A percentile compares a stretch with the other conserved stretches of the same genome.
phyloP scores from a whole-genome alignment of 805 yeast genomes.

The Millerozyma acaciae region DNA sequence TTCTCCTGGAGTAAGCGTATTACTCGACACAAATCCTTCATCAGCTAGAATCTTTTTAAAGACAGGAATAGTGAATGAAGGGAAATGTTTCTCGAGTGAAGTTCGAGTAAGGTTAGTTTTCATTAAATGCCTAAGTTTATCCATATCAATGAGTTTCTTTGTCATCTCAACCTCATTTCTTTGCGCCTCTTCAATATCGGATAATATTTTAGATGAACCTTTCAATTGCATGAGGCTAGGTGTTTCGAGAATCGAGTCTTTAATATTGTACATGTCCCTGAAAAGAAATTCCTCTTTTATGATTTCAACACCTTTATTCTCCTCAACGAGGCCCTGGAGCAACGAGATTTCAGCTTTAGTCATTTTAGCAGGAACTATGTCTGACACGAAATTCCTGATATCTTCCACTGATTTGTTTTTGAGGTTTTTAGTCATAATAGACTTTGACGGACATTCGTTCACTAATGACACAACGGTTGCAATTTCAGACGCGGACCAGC shows the following conservation, averaged over 20 bases:
- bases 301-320: neutral
- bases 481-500: constrained; percentile 9
- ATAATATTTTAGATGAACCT: too few relatives aligned
- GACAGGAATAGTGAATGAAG: constrained; percentile 7
- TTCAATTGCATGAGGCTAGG: too few relatives aligned
- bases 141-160: constrained; percentile 6
- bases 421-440: constrained; percentile 11
- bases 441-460: constrained; percentile 10
- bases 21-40: constrained; percentile 6
- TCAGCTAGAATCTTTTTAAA: constrained; percentile 1
- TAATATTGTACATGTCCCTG: constrained; percentile 6
- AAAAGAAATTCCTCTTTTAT: constrained; percentile 9
- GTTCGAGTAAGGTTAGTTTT: constrained; percentile 15
- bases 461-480: constrained; percentile 7
- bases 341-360: constrained; percentile 5
- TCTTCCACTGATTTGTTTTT: constrained; percentile 12
- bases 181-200: constrained; percentile 1
- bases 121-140: constrained; percentile 10
- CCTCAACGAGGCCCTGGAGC: constrained; percentile 3
- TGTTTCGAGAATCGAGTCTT: too few relatives aligned
- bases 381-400: constrained; percentile 3
- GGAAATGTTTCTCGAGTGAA: constrained; percentile 12
- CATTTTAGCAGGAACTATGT: constrained; percentile 1
- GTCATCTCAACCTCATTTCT: constrained; percentile 3
- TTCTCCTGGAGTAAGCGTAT: too few relatives aligned